Percentiles rank a stretch among this genome's conserved stretches.
These are phyloP conservation scores for Kluyveromyces wickerhamii DNA, from an alignment of 805 yeast species.

Conservation along the genomic window DNA sequence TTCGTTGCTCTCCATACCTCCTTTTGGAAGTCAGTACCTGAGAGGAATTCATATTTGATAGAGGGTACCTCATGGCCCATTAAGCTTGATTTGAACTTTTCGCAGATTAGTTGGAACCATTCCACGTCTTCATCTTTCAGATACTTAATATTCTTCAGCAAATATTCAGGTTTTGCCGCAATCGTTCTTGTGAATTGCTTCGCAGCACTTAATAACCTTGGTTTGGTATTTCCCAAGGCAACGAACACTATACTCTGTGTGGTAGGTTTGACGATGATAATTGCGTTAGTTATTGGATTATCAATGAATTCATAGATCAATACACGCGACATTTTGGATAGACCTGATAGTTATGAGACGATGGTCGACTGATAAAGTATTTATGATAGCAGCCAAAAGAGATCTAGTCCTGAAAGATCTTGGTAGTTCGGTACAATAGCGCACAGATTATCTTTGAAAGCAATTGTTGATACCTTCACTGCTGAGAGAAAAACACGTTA, in stretches of 20 bases:
- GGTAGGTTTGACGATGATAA: slow-evolving; percentile 11
- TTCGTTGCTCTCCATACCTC: slow-evolving; percentile 33
- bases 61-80: slow-evolving; percentile 5
- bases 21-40: slow-evolving; percentile 35
- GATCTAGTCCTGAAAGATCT: too few species aligned
- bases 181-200: slow-evolving; percentile 10
- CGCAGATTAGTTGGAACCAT: slow-evolving; percentile 32
- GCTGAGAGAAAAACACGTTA: too few species aligned
- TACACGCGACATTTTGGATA: neutral
- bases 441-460: too few species aligned
- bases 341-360: too few species aligned
- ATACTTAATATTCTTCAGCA: slow-evolving; percentile 20
- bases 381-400: too few species aligned
- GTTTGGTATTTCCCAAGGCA: slow-evolving; percentile 14
- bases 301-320: slow-evolving; percentile 14
- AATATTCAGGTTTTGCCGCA: slow-evolving; percentile 17
- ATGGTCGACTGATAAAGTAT: too few species aligned
- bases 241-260: slow-evolving; percentile 14
- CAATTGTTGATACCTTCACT: too few species aligned
- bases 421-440: too few species aligned
- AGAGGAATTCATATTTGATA: slow-evolving; percentile 22
- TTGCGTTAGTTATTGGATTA: slow-evolving; percentile 9
- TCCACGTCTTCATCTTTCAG: slow-evolving; percentile 37
- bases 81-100: neutral
- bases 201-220: slow-evolving; percentile 9